Percentiles rank a stretch among this genome's conserved stretches.
These are phyloP conservation scores for Handroanthus guayacan DNA, from an alignment of 257 asterid genomes.

Conservation along the genomic window DNA sequence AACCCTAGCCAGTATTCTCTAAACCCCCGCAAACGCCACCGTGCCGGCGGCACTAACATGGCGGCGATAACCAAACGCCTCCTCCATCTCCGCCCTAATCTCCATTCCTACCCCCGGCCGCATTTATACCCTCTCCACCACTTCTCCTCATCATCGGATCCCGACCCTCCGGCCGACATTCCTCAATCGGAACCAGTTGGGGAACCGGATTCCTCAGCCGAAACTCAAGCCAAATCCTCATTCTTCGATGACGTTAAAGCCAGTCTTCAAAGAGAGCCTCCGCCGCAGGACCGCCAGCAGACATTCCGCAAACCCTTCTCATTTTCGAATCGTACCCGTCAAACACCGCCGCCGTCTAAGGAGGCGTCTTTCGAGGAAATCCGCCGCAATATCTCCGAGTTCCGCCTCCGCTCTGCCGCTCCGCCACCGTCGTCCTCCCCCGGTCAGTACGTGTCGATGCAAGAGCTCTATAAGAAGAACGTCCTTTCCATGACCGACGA, in stretches of 20 bases:
- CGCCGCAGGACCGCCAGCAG: constrained; percentile 30
- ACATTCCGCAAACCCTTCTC: constrained; percentile 25
- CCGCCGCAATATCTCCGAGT: constrained; percentile 39
- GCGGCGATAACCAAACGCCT: constrained; percentile 56
- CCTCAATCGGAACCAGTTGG: constrained; percentile 38
- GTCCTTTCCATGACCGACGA: constrained; percentile 11
- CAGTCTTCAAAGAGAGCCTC: constrained; percentile 39
- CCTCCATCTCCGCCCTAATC: constrained; percentile 45
- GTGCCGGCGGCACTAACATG: constrained; percentile 39
- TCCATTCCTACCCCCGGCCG: constrained; percentile 28
- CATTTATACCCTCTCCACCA: constrained; percentile 28
- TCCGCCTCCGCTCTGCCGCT: constrained; percentile 43
- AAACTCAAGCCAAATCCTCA: constrained; percentile 25
- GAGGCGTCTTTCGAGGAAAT: constrained; percentile 29
- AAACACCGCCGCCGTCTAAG: constrained; percentile 24
- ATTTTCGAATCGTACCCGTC: constrained; percentile 13
- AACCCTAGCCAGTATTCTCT: constrained; percentile 31
- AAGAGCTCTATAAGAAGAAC: constrained; percentile 44
- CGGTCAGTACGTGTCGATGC: constrained; percentile 34
- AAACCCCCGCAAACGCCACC: constrained; percentile 33
- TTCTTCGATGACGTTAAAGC: constrained; percentile 43
- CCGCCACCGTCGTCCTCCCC: constrained; percentile 38
- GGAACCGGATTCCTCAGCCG: constrained; percentile 22
- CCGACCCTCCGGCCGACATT: constrained; percentile 21
- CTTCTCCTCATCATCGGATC: constrained; percentile 40